Evolutionary conservation across 257 asterid genomes (phyloP).

Genomic region (Misopates orontium): DNA sequence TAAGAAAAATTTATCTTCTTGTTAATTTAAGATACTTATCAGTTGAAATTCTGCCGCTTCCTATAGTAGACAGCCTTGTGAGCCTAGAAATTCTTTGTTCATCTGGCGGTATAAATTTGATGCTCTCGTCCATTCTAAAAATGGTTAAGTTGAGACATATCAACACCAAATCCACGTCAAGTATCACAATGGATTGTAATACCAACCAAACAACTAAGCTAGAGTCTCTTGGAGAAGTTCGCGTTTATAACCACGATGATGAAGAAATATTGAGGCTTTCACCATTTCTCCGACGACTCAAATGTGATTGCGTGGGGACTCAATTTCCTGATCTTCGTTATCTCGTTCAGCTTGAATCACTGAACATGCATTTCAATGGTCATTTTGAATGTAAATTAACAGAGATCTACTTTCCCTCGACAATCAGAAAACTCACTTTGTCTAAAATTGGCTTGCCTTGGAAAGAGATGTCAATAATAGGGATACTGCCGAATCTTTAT

Average conservation of each 20-base stretch:
- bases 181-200: neutral
- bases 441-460: neutral
- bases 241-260: neutral
- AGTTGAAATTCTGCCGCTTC: too few species aligned
- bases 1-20: too few species aligned
- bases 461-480: conserved; percentile 8
- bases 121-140: conserved; percentile 10
- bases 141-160: conserved; percentile 24
- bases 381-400: neutral
- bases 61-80: too few species aligned
- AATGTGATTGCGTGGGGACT: neutral
- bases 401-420: conserved; percentile 8
- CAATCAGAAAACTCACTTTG: conserved; percentile 2
- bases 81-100: too few species aligned
- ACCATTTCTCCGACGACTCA: too few species aligned
- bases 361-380: neutral
- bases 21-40: too few species aligned
- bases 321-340: conserved; percentile 8
- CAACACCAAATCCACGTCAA: neutral
- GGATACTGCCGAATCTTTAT: too few species aligned
- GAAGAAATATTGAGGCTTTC: neutral
- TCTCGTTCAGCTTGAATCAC: conserved; percentile 19
- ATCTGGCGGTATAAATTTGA: neutral
- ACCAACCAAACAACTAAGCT: too few species aligned
- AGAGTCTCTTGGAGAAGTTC: neutral